These are phyloP conservation scores for Lentinus tigrinus DNA, from an alignment of 768 basidiomycete genomes.

Conservation along the genomic window DNA sequence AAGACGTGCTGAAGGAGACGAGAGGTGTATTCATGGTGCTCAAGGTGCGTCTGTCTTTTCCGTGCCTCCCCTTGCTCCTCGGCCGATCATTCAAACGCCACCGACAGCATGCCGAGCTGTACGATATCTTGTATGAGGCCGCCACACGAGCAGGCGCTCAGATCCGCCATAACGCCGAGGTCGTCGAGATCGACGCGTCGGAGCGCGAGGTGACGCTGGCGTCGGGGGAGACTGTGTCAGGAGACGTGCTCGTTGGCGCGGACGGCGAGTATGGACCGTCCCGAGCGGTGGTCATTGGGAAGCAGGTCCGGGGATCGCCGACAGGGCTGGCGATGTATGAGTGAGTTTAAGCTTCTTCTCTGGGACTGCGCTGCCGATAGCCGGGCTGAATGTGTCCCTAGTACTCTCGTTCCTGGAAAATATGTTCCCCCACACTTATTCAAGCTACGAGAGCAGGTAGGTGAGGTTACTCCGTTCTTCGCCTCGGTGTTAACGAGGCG, in stretches of 20 bases:
- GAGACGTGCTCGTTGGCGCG: conserved; percentile 38
- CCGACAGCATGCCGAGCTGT: conserved; percentile 32
- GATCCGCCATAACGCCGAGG: conserved; percentile 28
- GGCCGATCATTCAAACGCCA: neutral
- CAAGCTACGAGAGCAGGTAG: neutral
- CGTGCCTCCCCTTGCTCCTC: neutral
- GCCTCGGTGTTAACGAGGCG: neutral
- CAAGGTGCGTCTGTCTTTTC: conserved; percentile 24
- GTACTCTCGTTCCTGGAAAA: conserved; percentile 1
- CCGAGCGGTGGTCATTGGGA: conserved; percentile 18
- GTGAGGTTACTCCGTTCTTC: neutral
- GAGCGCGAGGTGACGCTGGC: conserved; percentile 26
- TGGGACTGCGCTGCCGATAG: neutral
- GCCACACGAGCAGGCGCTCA: conserved; percentile 27
- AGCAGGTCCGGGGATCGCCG: conserved; percentile 9
- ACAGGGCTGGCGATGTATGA: conserved; percentile 28
- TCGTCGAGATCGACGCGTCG: conserved; percentile 23
- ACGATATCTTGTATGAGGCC: conserved; percentile 31
- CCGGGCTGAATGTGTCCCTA: neutral
- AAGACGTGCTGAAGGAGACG: conserved; percentile 28
- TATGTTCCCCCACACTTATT: conserved; percentile 5
- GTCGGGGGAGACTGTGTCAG: conserved; percentile 30
- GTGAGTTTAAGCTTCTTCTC: conserved; percentile 16
- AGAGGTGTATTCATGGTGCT: conserved; percentile 31
- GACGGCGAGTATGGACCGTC: conserved; percentile 31